Conservation (phyloP, 352 stramenopile genomes). For the Peronospora belbahrii region DNA sequence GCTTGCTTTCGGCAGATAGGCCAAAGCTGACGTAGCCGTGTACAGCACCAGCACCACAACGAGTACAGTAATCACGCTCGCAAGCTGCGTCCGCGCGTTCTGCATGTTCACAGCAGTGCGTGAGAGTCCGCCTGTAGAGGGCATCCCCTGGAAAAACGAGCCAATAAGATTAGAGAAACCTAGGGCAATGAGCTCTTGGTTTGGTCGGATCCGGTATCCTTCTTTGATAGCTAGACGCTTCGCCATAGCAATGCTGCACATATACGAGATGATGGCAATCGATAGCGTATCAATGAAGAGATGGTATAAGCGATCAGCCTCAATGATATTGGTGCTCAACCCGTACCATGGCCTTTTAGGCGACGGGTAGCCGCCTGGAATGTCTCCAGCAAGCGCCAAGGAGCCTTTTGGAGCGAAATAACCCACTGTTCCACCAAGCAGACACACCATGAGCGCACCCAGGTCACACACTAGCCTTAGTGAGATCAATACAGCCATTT, state of each 20-base stretch:
- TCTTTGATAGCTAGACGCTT: slow-evolving; percentile 80
- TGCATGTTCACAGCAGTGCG: slow-evolving; percentile 89
- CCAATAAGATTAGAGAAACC: slow-evolving; percentile 87
- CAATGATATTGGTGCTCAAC: slow-evolving; percentile 35
- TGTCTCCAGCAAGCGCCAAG: slow-evolving; percentile 66
- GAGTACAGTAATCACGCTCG: slow-evolving; percentile 81
- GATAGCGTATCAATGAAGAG: slow-evolving; percentile 68
- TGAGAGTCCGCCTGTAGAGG: slow-evolving; percentile 84
- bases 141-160: slow-evolving; percentile 87
- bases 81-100: slow-evolving; percentile 80
- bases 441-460: slow-evolving; percentile 71
- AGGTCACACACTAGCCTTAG: slow-evolving; percentile 46
- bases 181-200: slow-evolving; percentile 87
- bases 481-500: slow-evolving; percentile 29
- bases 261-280: slow-evolving; percentile 89
- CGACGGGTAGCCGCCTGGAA: slow-evolving; percentile 68
- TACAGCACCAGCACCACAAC: slow-evolving; percentile 87
- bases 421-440: slow-evolving; percentile 57
- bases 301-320: slow-evolving; percentile 40
- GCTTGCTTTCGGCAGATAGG: slow-evolving; percentile 83
- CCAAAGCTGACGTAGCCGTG: slow-evolving; percentile 82
- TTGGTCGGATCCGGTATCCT: slow-evolving; percentile 71
- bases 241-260: slow-evolving; percentile 87
- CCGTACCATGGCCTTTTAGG: slow-evolving; percentile 38
- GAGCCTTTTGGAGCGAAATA: slow-evolving; percentile 54